These are phyloP conservation scores for Trichothecium roseum DNA, from an alignment of 2,329 filamentous ascomycete species.

Conservation along the genomic window DNA sequence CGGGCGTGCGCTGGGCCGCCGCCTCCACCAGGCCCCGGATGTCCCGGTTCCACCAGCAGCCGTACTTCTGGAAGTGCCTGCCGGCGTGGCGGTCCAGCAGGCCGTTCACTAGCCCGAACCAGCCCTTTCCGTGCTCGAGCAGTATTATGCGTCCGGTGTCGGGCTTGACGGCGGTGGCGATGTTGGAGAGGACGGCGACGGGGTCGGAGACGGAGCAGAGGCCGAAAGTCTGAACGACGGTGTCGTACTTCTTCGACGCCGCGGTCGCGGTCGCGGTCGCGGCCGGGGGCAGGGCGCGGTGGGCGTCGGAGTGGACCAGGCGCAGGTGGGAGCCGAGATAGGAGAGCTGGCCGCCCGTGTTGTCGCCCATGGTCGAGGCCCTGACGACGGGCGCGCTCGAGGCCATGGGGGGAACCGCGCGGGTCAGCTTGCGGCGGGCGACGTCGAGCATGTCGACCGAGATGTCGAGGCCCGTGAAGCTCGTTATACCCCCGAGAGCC, in stretches of 20 bases:
- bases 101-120: slow-evolving; percentile 42
- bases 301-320: slow-evolving; percentile 38
- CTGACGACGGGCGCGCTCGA: slow-evolving; percentile 19
- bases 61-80: slow-evolving; percentile 47
- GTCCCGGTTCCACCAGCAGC: slow-evolving; percentile 61
- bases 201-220: slow-evolving; percentile 53
- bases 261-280: slow-evolving; percentile 22
- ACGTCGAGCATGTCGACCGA: slow-evolving; percentile 50
- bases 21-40: slow-evolving; percentile 43
- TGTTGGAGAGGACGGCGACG: slow-evolving; percentile 37
- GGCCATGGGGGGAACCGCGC: slow-evolving; percentile 28
- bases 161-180: slow-evolving; percentile 41
- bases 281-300: slow-evolving; percentile 28
- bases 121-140: slow-evolving; percentile 51
- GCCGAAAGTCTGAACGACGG: slow-evolving; percentile 53
- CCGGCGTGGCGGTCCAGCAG: slow-evolving; percentile 44
- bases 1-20: slow-evolving; percentile 35
- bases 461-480: slow-evolving; percentile 54
- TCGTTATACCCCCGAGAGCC: slow-evolving; percentile 26
- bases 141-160: slow-evolving; percentile 49
- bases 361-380: slow-evolving; percentile 20
- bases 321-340: slow-evolving; percentile 32
- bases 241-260: slow-evolving; percentile 41
- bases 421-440: slow-evolving; percentile 39
- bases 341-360: slow-evolving; percentile 23